Base-by-base conservation (phyloP, 768 basidiomycete genomes). In the Bullera alba region DNA sequence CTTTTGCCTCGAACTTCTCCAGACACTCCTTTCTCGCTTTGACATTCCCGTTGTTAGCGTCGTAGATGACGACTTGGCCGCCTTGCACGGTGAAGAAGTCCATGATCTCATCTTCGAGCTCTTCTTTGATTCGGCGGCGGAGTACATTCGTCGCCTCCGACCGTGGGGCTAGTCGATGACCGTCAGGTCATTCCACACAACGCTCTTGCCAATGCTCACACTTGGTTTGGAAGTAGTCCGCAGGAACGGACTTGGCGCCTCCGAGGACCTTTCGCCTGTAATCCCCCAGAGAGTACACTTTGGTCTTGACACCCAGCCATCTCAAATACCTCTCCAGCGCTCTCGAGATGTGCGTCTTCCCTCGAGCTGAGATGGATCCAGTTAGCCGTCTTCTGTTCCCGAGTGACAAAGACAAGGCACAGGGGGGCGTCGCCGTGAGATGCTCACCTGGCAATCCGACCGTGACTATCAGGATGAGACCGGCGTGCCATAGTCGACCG, bases 1-100 rank as follows among this genome's bases (percentile, higher is more conserved):
- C 90, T 19, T 74, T 79, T 64, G 80, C 80, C 70, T 87, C 84
- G 65, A 93, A 96, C 74, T 82, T 91, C 74, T 91, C 83, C 0
- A 84, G 83, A 42, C 95, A 71, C 19, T 76, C 76, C 54, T 84
- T 81, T 48, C 95, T 76, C 26, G 78, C 79, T 41, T 77, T 79
- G 19, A 78, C 76, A 5, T 81, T 82, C 1, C 90, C 90, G 61
- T 96, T 96, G 67, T 99, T 99, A 25, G 95, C 95, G 69, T 99
- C 95, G 75, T 96, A 97, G 56, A 99, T 92, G 30, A 93, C 89
- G 22, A 97, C 92, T 71, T 99, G 95, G 0, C 93, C 95, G 4
- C 88, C 64, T 37, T 77, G 73, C 25, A 68, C 85, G 2, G 73
- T 78, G 73, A 93, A 97, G 74, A 86, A 95, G 56, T 89, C 82